Conservation (phyloP, 2,329 filamentous ascomycete species). For the Falciphora oryzae region DNA sequence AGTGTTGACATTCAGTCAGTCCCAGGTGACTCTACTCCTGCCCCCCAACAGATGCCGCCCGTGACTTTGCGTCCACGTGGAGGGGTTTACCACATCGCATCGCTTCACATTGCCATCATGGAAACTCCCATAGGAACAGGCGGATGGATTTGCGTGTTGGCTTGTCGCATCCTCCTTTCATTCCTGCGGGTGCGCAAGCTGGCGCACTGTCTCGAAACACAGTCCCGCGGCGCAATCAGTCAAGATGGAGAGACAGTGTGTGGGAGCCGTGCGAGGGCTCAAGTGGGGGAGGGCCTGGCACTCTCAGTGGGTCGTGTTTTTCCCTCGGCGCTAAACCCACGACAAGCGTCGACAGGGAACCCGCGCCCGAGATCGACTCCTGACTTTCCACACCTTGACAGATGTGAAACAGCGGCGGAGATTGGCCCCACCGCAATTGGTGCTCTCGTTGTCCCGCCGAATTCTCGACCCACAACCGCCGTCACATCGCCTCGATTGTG, state of each 20-base stretch:
- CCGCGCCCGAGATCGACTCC: slow-evolving; percentile 4
- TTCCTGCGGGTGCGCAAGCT: background rate
- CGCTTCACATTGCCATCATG: too few species aligned
- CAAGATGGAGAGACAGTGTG: too few species aligned
- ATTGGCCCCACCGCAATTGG: background rate
- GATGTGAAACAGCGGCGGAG: slow-evolving; percentile 7
- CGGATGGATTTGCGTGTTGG: background rate
- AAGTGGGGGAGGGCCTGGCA: too few species aligned
- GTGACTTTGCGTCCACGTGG: too few species aligned
- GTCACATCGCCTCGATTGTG: slow-evolving; percentile 1
- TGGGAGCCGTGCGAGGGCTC: background rate
- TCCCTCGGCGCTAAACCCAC: background rate
- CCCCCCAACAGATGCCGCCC: too few species aligned
- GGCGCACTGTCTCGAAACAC: background rate
- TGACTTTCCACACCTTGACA: slow-evolving; percentile 3
- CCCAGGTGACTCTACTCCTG: background rate
- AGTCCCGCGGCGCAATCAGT: background rate
- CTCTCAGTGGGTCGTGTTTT: background rate
- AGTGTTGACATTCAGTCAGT: too few species aligned
- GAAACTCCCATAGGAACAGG: background rate
- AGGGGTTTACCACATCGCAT: too few species aligned
- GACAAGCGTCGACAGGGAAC: background rate
- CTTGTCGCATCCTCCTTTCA: background rate
- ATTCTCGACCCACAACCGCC: background rate
- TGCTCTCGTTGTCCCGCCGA: background rate